Base-by-base conservation (phyloP, 805 yeast species). In the Teunomyces pallodes region DNA sequence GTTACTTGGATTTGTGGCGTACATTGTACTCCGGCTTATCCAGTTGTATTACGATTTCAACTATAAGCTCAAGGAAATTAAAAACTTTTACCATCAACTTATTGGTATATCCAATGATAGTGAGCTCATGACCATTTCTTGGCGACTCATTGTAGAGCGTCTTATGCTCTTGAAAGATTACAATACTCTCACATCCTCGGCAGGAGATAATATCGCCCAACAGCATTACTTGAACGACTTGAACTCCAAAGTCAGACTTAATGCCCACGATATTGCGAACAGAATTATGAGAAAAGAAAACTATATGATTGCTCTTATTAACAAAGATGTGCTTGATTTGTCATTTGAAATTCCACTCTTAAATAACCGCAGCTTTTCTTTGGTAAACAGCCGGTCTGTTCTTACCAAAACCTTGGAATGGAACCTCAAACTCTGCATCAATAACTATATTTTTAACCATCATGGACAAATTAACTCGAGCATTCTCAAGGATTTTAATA, bases 221-320 rank as follows among this genome's bases (percentile, higher is more conserved):
- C 59, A 56, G 5, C 67, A 66, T 44, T 62, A 59, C 49, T 51
- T 62, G 45, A 69, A 67, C 52, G 91, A 86, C 60, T 73, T 83
- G 49, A 84, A 80, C 51, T 82, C 90, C 1, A 87, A 86, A 58
- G 80, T 82, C 45, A 75, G 91, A 53, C 75, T 94, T 46, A 92
- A 88, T 59, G 96, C 98, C 3, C 97, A 91, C 64, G 94, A 86
- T 58, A 88, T 94, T 45, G 98, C 97, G 10, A 95, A 94, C 62
- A 75, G 99, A 49, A 87, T 94, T 48, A 91, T 94, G 99, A 75
- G 99, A 51, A 88, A 84, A 55, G 99, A 94, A 51, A 94, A 94
- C 62, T 94, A 91, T 64, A 77, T 90, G 76, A 90, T 94, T 61
- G 97, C 97, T 1, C 67, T 94, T 55, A 83, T 88, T 58, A 91